phyloP scores from a whole-genome alignment of 2,329 filamentous ascomycete genomes.

The Pseudopyricularia cyperi region DNA sequence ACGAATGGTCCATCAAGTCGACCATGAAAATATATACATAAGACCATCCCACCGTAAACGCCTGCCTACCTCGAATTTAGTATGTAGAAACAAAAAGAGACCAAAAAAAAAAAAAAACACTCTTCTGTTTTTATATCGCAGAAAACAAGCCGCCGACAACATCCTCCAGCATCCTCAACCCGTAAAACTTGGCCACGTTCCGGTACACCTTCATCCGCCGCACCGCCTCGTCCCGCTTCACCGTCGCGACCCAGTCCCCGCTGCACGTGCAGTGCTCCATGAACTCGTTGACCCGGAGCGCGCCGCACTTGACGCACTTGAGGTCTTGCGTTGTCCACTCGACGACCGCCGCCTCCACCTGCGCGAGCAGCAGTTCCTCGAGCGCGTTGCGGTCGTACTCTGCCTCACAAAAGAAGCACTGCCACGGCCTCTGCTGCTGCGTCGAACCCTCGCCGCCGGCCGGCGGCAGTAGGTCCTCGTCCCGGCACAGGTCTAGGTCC shows the following conservation, averaged over 20 bases:
- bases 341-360: constrained; percentile 61
- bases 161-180: constrained; percentile 65
- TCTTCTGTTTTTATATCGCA: constrained; percentile 21
- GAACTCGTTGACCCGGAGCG: constrained; percentile 77
- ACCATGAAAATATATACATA: too few species aligned
- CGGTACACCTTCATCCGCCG: constrained; percentile 55
- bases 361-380: constrained; percentile 69
- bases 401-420: constrained; percentile 61
- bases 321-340: constrained; percentile 86
- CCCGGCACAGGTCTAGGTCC: constrained; percentile 85
- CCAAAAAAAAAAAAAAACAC: not conserved
- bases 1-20: too few species aligned
- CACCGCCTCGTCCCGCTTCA: constrained; percentile 53
- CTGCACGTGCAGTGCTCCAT: constrained; percentile 95
- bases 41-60: too few species aligned
- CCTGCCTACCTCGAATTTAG: too few species aligned
- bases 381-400: constrained; percentile 68
- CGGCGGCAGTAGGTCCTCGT: constrained; percentile 63
- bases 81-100: not conserved
- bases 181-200: constrained; percentile 67
- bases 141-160: constrained; percentile 54
- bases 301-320: constrained; percentile 60
- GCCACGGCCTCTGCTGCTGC: constrained; percentile 42
- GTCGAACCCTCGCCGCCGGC: constrained; percentile 10
- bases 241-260: constrained; percentile 66